phyloP scores from a whole-genome alignment of 106 monocot species.

The Narthecium ossifragum region DNA sequence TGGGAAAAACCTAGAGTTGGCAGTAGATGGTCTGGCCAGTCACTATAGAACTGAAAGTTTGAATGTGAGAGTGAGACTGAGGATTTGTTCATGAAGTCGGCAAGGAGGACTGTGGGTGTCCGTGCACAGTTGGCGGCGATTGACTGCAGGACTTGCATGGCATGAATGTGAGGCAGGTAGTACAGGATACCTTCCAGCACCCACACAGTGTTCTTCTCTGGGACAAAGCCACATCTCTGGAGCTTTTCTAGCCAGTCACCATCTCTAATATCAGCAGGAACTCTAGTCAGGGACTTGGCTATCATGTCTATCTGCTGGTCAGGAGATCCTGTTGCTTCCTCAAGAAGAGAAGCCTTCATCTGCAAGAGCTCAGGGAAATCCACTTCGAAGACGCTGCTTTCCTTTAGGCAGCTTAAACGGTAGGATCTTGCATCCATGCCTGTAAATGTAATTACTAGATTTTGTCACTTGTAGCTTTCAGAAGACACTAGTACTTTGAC shows the following conservation, averaged over 20 bases:
- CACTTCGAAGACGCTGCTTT: slow-evolving; percentile 68
- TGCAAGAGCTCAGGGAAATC: slow-evolving; percentile 54
- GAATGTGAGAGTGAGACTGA: slow-evolving; percentile 43
- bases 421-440: slow-evolving; percentile 98
- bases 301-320: slow-evolving; percentile 13
- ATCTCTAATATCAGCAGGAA: slow-evolving; percentile 47
- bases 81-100: slow-evolving; percentile 84
- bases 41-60: slow-evolving; percentile 66
- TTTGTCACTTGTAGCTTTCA: no score
- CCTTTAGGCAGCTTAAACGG: slow-evolving; percentile 60
- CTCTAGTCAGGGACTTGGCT: slow-evolving; percentile 34
- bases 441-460: slow-evolving; percentile 19
- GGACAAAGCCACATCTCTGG: slow-evolving; percentile 38
- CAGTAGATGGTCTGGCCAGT: slow-evolving; percentile 73
- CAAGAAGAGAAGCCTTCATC: slow-evolving; percentile 32
- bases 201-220: slow-evolving; percentile 72
- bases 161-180: slow-evolving; percentile 58
- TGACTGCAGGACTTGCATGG: slow-evolving; percentile 66
- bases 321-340: slow-evolving; percentile 28
- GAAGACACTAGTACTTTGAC: no score
- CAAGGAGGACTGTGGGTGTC: slow-evolving; percentile 52
- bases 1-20: slow-evolving; percentile 55
- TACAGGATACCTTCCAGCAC: slow-evolving; percentile 74
- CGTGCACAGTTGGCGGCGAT: slow-evolving; percentile 37
- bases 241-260: slow-evolving; percentile 64